Evolutionary conservation across 257 asterid species (phyloP), one percentile per base, ranked within the genome.

Genomic region (Ilex asprella): DNA sequence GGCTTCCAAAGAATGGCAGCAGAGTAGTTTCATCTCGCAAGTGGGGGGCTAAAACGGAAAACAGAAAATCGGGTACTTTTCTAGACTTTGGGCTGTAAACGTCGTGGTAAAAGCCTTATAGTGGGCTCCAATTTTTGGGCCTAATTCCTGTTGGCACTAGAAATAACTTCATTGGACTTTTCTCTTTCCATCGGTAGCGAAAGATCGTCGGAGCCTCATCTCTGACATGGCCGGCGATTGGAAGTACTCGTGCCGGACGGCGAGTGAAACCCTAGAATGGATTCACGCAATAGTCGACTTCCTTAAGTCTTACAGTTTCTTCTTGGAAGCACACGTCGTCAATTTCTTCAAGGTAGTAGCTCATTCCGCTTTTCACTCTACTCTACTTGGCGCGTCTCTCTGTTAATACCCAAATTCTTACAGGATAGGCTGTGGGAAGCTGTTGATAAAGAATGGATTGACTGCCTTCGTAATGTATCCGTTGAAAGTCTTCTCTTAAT

Each of bases 361-460:
- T 21, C 67, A 39, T 21, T 31, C 31, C 57, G 16, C 55, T 2
- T 29, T 16, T 56, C 30, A 27, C 30, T 12, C 0, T 16, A 6
- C 29, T n/a, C 31, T 55, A 62, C 41, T 15, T 21, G 27, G 27
- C 27, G 27, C 27, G 27, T 21, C 27, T 21, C 27, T 21, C 27
- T 21, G 27, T 21, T 21, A 21, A 21, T 21, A 21, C 35, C 53
- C 9, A 11, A 65, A 30, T 63, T 16, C 47, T 71, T 52, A 64
- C 84, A 87, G 88, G 95, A 88, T 76, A 81, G 79, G 43, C 80
- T 86, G 30, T 91, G 96, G 96, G 92, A 82, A 79, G 75, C 86
- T 39, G 90, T 91, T 52, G 90, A 88, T 76, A 66, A 72, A 52
- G 87, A 88, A 59, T 91, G 98, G 96, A 81, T 86, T 80, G 79